A percentile compares a stretch with the other conserved stretches of the same genome.
phyloP scores from a whole-genome alignment of 2,329 filamentous ascomycete genomes.

The Xylaria sp. region DNA sequence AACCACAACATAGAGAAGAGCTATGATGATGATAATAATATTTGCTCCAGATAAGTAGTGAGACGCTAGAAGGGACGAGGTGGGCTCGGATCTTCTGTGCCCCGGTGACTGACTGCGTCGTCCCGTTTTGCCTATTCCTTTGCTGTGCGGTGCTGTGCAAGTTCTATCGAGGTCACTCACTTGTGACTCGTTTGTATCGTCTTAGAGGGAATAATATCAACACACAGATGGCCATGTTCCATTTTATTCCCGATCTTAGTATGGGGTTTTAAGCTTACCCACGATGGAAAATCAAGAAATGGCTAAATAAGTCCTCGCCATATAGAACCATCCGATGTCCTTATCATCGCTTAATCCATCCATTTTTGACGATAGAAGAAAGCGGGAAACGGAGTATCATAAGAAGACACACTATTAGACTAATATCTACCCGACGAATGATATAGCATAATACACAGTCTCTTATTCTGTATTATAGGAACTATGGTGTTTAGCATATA shows the following conservation, averaged over 20 bases:
- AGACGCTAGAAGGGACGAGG: background rate
- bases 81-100: slow-evolving; percentile 5
- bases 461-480: background rate
- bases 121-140: background rate
- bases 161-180: slow-evolving; percentile 22
- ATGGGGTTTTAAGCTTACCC: slow-evolving; percentile 7
- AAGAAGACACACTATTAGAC: background rate
- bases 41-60: background rate
- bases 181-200: slow-evolving; percentile 22
- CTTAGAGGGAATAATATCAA: background rate
- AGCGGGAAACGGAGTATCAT: background rate
- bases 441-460: background rate
- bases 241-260: slow-evolving; percentile 6
- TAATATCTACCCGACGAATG: background rate
- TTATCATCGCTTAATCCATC: background rate
- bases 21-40: background rate
- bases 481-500: background rate
- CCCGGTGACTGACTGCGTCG: background rate
- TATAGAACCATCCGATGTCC: background rate
- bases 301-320: background rate
- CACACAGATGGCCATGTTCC: background rate
- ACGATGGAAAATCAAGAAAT: background rate
- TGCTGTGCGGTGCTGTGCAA: background rate
- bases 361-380: background rate
- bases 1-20: background rate